These are phyloP conservation scores for Tephrocybe sp. DNA, from an alignment of 768 basidiomycete genomes.

Conservation along the genomic window DNA sequence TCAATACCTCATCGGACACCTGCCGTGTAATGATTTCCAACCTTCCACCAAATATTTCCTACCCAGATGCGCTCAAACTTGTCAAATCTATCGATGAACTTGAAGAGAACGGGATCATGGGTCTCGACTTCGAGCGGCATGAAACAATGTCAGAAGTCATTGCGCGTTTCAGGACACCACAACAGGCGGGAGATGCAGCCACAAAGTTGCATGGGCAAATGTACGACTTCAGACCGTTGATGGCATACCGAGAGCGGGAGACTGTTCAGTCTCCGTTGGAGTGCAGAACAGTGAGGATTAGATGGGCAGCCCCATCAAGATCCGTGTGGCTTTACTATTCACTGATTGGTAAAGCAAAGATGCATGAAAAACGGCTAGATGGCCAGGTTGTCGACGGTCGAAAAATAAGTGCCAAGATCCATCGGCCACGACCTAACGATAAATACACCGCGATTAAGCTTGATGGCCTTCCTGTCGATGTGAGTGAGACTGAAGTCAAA, in stretches of 20 bases:
- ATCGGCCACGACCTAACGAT: slow-evolving; percentile 31
- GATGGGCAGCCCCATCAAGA: slow-evolving; percentile 42
- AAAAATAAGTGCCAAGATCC: slow-evolving; percentile 38
- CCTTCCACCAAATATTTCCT: slow-evolving; percentile 31
- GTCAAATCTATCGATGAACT: slow-evolving; percentile 30
- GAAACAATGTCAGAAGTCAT: slow-evolving; percentile 17
- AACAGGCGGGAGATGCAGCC: slow-evolving; percentile 32
- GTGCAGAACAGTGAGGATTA: slow-evolving; percentile 35
- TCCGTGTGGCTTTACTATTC: slow-evolving; percentile 47
- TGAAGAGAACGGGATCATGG: slow-evolving; percentile 23
- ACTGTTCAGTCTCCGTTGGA: slow-evolving; percentile 10
- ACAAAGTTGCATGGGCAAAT: slow-evolving; percentile 29
- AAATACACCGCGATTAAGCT: slow-evolving; percentile 42
- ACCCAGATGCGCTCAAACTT: slow-evolving; percentile 29
- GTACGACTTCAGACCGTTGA: slow-evolving; percentile 23
- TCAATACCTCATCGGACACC: slow-evolving; percentile 37
- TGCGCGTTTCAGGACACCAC: slow-evolving; percentile 28
- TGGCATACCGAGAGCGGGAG: slow-evolving; percentile 24
- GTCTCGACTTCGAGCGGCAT: slow-evolving; percentile 18
- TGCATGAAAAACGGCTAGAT: slow-evolving; percentile 37
- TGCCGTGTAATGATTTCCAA: slow-evolving; percentile 35
- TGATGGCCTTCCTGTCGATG: slow-evolving; percentile 37
- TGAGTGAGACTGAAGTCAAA: slow-evolving; percentile 29
- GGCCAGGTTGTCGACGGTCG: slow-evolving; percentile 36
- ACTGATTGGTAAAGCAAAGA: slow-evolving; percentile 40